phyloP scores from a whole-genome alignment of 2,329 filamentous ascomycete genomes.

The Graphilbum sp. region DNA sequence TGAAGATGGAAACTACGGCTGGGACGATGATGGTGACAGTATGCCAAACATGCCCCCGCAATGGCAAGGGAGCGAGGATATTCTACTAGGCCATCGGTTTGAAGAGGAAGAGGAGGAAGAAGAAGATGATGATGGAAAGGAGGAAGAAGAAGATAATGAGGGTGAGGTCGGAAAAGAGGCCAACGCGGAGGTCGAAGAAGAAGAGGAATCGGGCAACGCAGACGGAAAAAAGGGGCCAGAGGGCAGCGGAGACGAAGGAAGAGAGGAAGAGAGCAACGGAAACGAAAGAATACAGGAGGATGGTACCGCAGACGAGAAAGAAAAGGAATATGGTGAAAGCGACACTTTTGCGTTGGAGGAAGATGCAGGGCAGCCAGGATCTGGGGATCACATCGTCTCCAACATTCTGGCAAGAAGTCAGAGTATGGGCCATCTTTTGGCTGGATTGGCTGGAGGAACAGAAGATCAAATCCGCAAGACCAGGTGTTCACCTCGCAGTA shows the following conservation, averaged over 20 bases:
- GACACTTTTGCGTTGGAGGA: no score
- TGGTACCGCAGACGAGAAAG: no score
- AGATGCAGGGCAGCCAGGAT: no score
- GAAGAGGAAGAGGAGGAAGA: slow-evolving; percentile 8
- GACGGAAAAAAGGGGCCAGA: no score
- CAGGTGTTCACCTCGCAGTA: slow-evolving; percentile 1
- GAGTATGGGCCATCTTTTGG: no score
- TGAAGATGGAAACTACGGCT: slow-evolving; percentile 57
- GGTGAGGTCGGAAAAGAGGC: background rate
- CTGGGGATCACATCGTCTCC: no score
- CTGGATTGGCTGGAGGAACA: background rate
- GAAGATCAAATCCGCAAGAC: background rate
- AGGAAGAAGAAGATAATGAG: slow-evolving; percentile 4
- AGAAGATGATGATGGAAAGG: slow-evolving; percentile 6
- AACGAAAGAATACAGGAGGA: no score
- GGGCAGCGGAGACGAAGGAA: no score
- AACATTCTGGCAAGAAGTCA: no score
- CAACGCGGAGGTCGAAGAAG: background rate
- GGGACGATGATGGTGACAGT: slow-evolving; percentile 50
- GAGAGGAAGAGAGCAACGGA: no score
- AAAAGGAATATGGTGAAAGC: no score
- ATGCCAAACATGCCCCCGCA: slow-evolving; percentile 45
- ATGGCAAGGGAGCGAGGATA: slow-evolving; percentile 51
- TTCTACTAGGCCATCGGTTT: slow-evolving; percentile 27
- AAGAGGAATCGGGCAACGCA: background rate